phyloP scores from a whole-genome alignment of 768 basidiomycete species.

The Mycena rebaudengoi region DNA sequence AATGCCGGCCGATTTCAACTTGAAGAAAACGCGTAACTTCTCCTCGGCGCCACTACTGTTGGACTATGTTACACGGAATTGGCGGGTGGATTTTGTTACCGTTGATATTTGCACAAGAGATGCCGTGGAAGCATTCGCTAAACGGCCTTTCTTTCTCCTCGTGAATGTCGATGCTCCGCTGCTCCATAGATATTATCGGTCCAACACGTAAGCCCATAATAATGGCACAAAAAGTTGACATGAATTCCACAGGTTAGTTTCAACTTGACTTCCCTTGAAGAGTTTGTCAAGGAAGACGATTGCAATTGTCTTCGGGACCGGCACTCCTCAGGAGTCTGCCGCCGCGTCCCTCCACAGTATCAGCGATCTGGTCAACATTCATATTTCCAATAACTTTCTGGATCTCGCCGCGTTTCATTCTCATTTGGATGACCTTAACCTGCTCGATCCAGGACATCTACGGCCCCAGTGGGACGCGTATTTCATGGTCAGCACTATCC shows the following conservation, averaged over 20 bases:
- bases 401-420: conserved; percentile 60
- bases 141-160: conserved; percentile 91
- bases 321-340: conserved; percentile 17
- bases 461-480: conserved; percentile 95
- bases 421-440: conserved; percentile 73
- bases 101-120: conserved; percentile 65
- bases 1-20: conserved; percentile 21
- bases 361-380: conserved; percentile 65
- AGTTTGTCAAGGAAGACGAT: conserved; percentile 83
- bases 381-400: conserved; percentile 71
- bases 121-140: conserved; percentile 74
- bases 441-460: conserved; percentile 77
- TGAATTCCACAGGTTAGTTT: conserved; percentile 12
- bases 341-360: conserved; percentile 43
- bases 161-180: conserved; percentile 86
- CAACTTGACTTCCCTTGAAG: conserved; percentile 59
- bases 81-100: conserved; percentile 85
- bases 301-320: conserved; percentile 65
- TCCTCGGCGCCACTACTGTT: conserved; percentile 63
- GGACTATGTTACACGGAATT: conserved; percentile 79
- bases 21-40: conserved; percentile 47
- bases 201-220: conserved; percentile 34
- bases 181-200: conserved; percentile 69
- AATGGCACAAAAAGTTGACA: not conserved
- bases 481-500: conserved; percentile 78